A percentile compares a stretch with the other conserved stretches of the same genome.
Conservation (phyloP, 192 early-diverging fungal genomes). For the Backusella parvicylindrica region DNA sequence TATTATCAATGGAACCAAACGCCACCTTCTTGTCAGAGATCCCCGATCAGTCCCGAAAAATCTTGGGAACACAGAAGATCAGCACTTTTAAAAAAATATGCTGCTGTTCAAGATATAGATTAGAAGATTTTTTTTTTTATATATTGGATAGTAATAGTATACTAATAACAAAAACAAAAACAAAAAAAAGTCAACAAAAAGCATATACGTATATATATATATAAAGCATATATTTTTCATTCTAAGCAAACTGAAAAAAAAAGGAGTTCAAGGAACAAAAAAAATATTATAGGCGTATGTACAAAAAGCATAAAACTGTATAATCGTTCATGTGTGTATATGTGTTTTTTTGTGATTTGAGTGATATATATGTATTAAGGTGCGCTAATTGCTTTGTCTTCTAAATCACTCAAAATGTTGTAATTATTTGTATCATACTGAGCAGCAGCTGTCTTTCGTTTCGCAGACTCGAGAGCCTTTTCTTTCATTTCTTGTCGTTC, state of each 20-base stretch:
- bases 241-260: neutral
- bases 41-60: constrained; percentile 8
- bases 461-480: neutral
- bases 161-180: neutral
- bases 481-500: constrained; percentile 6
- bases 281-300: neutral
- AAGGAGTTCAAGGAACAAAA: neutral
- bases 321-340: neutral
- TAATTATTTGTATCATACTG: constrained; percentile 1
- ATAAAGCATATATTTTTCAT: neutral
- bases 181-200: neutral
- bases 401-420: neutral
- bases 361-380: neutral
- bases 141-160: neutral
- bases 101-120: neutral
- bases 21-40: constrained; percentile 5
- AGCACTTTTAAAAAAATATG: constrained; percentile 14
- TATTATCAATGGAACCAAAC: constrained; percentile 25
- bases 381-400: constrained; percentile 12
- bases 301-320: neutral
- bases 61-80: constrained; percentile 20
- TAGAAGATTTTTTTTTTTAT: neutral
- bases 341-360: neutral
- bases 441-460: neutral
- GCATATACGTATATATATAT: neutral